Evolutionary conservation across 306 rosid genomes (phyloP).

Genomic region (Vigna unguiculata): DNA sequence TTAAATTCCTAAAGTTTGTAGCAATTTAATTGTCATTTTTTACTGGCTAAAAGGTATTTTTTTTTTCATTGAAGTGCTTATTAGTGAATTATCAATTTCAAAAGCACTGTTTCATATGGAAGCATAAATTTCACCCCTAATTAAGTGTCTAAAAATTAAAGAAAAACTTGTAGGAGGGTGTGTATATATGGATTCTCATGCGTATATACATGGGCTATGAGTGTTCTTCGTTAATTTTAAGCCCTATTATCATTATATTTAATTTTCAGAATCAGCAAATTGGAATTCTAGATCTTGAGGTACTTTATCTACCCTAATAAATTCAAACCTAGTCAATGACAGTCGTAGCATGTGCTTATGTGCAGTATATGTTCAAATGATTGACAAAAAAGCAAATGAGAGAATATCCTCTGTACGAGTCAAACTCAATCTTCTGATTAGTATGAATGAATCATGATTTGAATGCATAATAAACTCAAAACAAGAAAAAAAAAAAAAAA

Average conservation of each 20-base stretch:
- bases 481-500: neutral
- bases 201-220: slow-evolving; percentile 18
- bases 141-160: slow-evolving; percentile 5
- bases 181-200: neutral
- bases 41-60: neutral
- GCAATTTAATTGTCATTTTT: neutral
- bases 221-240: too few relatives aligned
- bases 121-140: neutral
- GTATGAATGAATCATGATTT: neutral
- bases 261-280: slow-evolving; percentile 15
- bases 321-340: slow-evolving; percentile 38
- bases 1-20: neutral
- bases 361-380: slow-evolving; percentile 10
- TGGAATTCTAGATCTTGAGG: neutral
- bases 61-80: too few relatives aligned
- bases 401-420: neutral
- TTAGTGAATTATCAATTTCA: neutral
- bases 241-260: slow-evolving; percentile 5
- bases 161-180: slow-evolving; percentile 1
- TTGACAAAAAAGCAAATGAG: neutral
- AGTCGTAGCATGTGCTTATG: slow-evolving; percentile 43
- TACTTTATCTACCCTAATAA: slow-evolving; percentile 3
- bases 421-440: neutral
- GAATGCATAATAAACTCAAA: neutral
- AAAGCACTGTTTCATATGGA: neutral